Conservation (phyloP, 768 basidiomycete genomes). For the Auriscalpium orientale region DNA sequence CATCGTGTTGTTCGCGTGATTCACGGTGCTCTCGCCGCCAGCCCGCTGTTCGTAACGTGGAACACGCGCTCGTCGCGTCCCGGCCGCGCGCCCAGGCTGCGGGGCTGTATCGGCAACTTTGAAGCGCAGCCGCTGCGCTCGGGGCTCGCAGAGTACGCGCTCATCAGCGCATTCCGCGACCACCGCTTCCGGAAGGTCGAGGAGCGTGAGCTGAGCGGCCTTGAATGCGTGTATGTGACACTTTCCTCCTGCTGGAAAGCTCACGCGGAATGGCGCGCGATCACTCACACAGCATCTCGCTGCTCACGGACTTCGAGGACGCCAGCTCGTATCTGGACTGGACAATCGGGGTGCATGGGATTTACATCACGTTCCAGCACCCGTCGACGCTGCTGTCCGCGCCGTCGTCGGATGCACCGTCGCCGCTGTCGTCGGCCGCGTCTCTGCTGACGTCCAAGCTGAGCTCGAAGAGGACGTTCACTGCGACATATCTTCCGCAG, state of each 20-base stretch:
- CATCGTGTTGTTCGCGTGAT: not conserved
- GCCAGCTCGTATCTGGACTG: constrained; percentile 84
- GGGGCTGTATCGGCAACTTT: constrained; percentile 96
- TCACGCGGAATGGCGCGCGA: constrained; percentile 1
- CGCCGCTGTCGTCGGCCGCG: constrained; percentile 61
- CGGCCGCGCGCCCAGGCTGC: constrained; percentile 53
- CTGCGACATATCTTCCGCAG: constrained; percentile 90
- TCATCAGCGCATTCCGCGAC: constrained; percentile 87
- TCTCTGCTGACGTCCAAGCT: constrained; percentile 35
- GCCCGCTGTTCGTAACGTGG: constrained; percentile 97
- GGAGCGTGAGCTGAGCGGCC: constrained; percentile 60
- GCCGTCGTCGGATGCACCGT: constrained; percentile 54
- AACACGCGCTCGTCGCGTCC: constrained; percentile 61
- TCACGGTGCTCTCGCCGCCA: constrained; percentile 22
- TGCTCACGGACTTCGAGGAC: constrained; percentile 90
- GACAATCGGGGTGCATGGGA: constrained; percentile 88
- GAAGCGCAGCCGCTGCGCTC: constrained; percentile 63
- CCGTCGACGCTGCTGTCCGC: constrained; percentile 47
- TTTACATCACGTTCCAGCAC: constrained; percentile 81
- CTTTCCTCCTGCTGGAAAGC: constrained; percentile 1
- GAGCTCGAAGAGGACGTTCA: constrained; percentile 45
- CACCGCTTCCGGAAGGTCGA: constrained; percentile 78
- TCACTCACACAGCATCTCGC: constrained; percentile 57
- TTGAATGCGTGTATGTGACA: constrained; percentile 79
- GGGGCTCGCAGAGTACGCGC: constrained; percentile 84